Conservation (phyloP, 73 alveolate species). For the Breviolum minutum region DNA sequence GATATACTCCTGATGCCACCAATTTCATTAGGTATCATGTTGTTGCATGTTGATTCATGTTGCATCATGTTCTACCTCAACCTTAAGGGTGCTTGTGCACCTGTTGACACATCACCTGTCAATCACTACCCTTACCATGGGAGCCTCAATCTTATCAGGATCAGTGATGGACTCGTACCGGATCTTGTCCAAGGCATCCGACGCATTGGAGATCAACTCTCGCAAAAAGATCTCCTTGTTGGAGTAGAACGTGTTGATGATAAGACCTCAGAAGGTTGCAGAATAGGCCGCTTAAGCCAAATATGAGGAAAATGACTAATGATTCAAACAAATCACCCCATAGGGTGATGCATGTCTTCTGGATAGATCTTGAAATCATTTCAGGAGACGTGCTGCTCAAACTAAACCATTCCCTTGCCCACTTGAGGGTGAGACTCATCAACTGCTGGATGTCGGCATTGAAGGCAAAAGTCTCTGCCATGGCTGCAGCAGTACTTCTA, state of each 20-base stretch:
- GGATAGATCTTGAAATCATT: no score
- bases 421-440: conserved; percentile 70
- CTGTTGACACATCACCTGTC: neutral
- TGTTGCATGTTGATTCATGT: neutral
- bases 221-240: conserved; percentile 99
- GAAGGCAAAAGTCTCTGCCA: conserved; percentile 98
- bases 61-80: neutral
- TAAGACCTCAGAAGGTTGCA: conserved; percentile 93
- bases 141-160: conserved; percentile 98
- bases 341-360: no score
- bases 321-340: no score
- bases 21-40: neutral
- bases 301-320: neutral
- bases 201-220: conserved; percentile 99
- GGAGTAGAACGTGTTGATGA: conserved; percentile 99
- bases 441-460: conserved; percentile 97
- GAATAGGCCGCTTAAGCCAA: neutral
- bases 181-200: conserved; percentile 99
- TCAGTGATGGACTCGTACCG: conserved; percentile 99
- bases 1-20: no score
- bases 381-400: neutral
- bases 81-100: neutral
- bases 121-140: neutral
- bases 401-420: neutral
- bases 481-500: conserved; percentile 23